phyloP scores from a whole-genome alignment of 257 asterid species.

The Echium plantagineum region DNA sequence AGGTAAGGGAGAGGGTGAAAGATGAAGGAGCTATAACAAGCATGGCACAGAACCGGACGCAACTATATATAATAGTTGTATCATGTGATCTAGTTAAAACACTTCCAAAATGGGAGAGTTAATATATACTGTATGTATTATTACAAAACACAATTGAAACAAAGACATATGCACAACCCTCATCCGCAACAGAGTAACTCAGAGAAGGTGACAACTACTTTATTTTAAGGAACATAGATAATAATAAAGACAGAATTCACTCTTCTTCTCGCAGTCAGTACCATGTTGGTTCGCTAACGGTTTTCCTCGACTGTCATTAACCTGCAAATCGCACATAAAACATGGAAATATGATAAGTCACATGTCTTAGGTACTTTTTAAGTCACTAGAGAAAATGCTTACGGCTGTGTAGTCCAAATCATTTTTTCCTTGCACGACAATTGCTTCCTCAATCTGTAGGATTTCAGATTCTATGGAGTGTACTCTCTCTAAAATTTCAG shows the following conservation, averaged over 20 bases:
- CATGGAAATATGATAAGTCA: background rate
- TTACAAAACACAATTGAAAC: no score
- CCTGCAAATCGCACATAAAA: conserved; percentile 27
- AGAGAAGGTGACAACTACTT: no score
- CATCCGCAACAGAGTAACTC: no score
- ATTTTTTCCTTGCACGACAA: conserved; percentile 50
- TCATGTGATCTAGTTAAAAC: no score
- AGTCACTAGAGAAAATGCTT: conserved; percentile 19
- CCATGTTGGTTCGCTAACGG: conserved; percentile 48
- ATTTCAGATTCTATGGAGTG: conserved; percentile 77
- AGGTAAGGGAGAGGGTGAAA: background rate
- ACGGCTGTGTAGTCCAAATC: conserved; percentile 44
- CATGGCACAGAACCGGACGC: no score
- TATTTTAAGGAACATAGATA: background rate
- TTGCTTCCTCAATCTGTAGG: conserved; percentile 81
- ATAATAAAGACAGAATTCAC: conserved; percentile 2
- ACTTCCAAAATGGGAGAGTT: no score
- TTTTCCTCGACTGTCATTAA: conserved; percentile 41
- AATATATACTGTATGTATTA: no score
- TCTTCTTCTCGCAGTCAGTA: conserved; percentile 18
- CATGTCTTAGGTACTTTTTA: conserved; percentile 6
- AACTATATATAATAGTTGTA: no score
- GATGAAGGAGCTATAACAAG: no score
- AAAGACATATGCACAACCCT: no score
- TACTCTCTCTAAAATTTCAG: conserved; percentile 92